These are phyloP conservation scores for Cicer cuneatum DNA, from an alignment of 306 rosid species.

Conservation along the genomic window DNA sequence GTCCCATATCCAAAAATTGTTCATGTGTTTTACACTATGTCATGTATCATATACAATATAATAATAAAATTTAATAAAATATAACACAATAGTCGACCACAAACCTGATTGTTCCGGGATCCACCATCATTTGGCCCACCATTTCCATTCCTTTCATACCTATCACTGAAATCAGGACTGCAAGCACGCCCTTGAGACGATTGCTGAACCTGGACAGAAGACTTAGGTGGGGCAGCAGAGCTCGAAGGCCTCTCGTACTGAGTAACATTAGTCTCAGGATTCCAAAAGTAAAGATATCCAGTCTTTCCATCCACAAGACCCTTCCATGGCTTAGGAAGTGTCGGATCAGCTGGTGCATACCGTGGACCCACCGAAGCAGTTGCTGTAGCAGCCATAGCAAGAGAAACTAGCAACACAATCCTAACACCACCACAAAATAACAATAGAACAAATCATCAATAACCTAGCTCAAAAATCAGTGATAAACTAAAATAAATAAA, in stretches of 20 bases:
- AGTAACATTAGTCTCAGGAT: conserved; percentile 95
- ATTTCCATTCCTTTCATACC: conserved; percentile 66
- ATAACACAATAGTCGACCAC: conserved; percentile 16
- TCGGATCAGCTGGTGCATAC: conserved; percentile 93
- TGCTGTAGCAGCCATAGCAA: conserved; percentile 87
- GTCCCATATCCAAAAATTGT: background rate
- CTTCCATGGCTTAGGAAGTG: conserved; percentile 95
- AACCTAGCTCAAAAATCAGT: background rate
- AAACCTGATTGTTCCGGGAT: conserved; percentile 64
- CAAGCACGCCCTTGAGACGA: conserved; percentile 63
- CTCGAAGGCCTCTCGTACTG: conserved; percentile 85
- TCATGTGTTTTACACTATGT: background rate
- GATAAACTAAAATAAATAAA: background rate
- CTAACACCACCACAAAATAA: conserved; percentile 41
- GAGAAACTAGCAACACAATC: conserved; percentile 41
- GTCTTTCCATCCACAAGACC: conserved; percentile 99
- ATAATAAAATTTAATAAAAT: background rate
- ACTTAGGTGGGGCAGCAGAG: conserved; percentile 56
- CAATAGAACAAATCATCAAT: background rate
- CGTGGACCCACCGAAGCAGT: conserved; percentile 83
- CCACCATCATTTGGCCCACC: conserved; percentile 65
- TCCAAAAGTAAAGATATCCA: conserved; percentile 98
- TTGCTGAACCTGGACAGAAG: conserved; percentile 82
- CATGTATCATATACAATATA: background rate
- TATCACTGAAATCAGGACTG: conserved; percentile 62